Evolutionary conservation across 1,284 basidiomycete species (phyloP).

Genomic region (Exobasidium cylindrosporum): DNA sequence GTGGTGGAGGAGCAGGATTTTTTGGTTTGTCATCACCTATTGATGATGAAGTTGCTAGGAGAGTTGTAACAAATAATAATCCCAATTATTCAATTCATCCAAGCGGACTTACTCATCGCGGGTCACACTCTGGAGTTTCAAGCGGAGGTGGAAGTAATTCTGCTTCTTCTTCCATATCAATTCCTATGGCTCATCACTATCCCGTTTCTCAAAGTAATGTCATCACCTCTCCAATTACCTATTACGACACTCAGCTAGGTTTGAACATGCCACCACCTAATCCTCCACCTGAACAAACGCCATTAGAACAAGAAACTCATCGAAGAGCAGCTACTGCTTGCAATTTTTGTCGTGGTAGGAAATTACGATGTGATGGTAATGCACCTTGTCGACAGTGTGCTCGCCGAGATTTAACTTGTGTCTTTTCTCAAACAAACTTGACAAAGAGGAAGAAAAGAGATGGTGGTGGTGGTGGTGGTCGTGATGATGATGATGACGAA

Average conservation of each 20-base stretch:
- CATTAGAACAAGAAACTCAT: not conserved
- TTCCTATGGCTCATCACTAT: too few species aligned
- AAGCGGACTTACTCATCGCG: too few species aligned
- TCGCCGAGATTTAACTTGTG: not conserved
- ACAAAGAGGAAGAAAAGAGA: not conserved
- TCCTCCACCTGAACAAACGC: not conserved
- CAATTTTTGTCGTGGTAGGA: slow-evolving; percentile 9
- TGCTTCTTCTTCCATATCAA: not conserved
- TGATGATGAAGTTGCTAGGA: too few species aligned
- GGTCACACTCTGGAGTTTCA: not conserved
- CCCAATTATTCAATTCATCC: too few species aligned
- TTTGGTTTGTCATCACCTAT: too few species aligned
- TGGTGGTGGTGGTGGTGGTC: slow-evolving; percentile 2
- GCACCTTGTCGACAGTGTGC: slow-evolving; percentile 11
- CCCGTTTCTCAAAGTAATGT: too few species aligned
- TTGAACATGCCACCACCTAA: slow-evolving; percentile 1
- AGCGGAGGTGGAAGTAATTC: not conserved
- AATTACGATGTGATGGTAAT: slow-evolving; percentile 11
- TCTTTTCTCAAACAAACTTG: not conserved
- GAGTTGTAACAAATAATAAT: too few species aligned
- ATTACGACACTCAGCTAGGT: not conserved
- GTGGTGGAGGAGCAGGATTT: too few species aligned
- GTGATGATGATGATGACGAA: not conserved
- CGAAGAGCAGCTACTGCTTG: slow-evolving; percentile 3
- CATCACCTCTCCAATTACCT: not conserved